Evolutionary conservation across 768 basidiomycete genomes (phyloP).

Genomic region (Calocybe cyanea): DNA sequence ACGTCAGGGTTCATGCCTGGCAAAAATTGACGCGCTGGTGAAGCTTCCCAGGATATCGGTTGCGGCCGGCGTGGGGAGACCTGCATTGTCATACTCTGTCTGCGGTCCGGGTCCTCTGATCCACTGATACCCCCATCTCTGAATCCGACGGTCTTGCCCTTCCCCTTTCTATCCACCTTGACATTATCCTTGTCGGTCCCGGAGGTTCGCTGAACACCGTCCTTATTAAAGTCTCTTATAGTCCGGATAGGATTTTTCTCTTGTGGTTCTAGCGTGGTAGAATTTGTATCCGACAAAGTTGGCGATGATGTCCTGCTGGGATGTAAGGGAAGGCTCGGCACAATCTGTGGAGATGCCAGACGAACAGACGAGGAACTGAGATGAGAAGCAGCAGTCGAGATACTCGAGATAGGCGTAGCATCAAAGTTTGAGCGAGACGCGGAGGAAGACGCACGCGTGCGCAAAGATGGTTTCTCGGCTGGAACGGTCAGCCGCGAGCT

Average conservation of each 20-base stretch:
- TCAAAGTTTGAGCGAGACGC: constrained; percentile 10
- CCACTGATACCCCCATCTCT: constrained; percentile 7
- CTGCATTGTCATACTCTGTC: constrained; percentile 47
- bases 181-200: constrained; percentile 45
- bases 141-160: constrained; percentile 13
- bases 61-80: constrained; percentile 49
- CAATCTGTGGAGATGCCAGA: constrained; percentile 24
- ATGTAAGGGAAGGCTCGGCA: constrained; percentile 14
- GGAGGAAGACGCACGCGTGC: constrained; percentile 8
- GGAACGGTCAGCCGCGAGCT: too few relatives aligned
- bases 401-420: constrained; percentile 13
- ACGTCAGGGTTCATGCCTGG: constrained; percentile 13
- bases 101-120: constrained; percentile 23
- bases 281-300: constrained; percentile 31
- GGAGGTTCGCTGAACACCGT: constrained; percentile 49
- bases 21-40: constrained; percentile 33
- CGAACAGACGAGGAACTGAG: constrained; percentile 16
- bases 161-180: constrained; percentile 18
- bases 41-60: constrained; percentile 35
- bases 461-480: neutral
- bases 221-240: constrained; percentile 29
- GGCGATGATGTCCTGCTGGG: constrained; percentile 39
- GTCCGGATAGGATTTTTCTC: constrained; percentile 16
- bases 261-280: constrained; percentile 26
- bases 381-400: constrained; percentile 12